phyloP scores from a whole-genome alignment of 768 basidiomycete species.

The Kwoniella mangroviensis region DNA sequence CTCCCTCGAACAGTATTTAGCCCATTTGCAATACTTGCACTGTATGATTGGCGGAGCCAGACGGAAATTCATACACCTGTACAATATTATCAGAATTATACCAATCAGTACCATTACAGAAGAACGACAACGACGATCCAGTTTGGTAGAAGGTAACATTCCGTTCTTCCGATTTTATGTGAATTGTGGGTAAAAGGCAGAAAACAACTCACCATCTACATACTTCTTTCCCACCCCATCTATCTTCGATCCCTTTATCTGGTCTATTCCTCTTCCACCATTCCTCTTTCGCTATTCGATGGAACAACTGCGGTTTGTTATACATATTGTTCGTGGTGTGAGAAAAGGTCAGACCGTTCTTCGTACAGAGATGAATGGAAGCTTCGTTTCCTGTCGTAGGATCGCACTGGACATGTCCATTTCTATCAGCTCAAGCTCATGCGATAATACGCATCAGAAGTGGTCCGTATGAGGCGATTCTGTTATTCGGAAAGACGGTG shows the following conservation, averaged over 20 bases:
- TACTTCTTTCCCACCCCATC: conserved; percentile 41
- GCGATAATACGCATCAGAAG: no score
- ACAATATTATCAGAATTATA: neutral
- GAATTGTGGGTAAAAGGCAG: neutral
- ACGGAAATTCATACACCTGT: conserved; percentile 48
- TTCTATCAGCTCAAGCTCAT: no score
- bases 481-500: no score
- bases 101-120: no score
- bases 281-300: conserved; percentile 42
- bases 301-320: conserved; percentile 44
- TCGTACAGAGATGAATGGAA: conserved; percentile 41
- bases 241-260: conserved; percentile 25
- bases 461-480: no score
- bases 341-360: conserved; percentile 37
- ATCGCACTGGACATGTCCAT: conserved; percentile 26
- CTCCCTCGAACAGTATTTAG: conserved; percentile 50
- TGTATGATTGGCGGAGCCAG: conserved; percentile 18
- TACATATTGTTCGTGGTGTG: conserved; percentile 30
- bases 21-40: conserved; percentile 47
- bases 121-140: no score
- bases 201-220: conserved; percentile 47
- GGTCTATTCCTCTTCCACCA: conserved; percentile 41
- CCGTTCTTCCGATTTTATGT: no score
- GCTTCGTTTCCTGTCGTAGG: conserved; percentile 46
- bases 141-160: neutral